Evolutionary conservation across 2,329 filamentous ascomycete species (phyloP).

Genomic region (Trichoderma aggressivum): DNA sequence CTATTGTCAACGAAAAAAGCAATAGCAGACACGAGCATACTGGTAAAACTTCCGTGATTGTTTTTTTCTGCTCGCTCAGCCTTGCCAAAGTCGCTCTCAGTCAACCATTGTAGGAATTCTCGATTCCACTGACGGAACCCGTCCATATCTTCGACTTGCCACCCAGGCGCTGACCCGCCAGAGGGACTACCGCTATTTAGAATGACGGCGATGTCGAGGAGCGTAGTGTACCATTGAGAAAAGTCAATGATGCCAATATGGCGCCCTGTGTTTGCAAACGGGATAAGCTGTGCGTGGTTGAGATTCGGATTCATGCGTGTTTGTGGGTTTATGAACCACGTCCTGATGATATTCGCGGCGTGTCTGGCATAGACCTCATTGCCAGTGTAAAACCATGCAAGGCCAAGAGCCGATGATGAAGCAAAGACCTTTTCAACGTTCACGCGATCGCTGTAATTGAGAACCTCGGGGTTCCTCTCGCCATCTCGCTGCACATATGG

Average conservation of each 20-base stretch:
- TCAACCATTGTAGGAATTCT: conserved; percentile 10
- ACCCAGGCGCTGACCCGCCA: neutral
- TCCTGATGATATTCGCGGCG: conserved; percentile 7
- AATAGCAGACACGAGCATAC: conserved; percentile 12
- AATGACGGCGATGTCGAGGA: conserved; percentile 4
- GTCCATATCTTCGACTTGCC: neutral
- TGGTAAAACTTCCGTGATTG: conserved; percentile 12
- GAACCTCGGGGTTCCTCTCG: conserved; percentile 13
- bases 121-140: conserved; percentile 13
- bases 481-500: conserved; percentile 16
- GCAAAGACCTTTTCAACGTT: conserved; percentile 13
- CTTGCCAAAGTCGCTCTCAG: conserved; percentile 12
- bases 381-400: conserved; percentile 17
- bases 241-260: conserved; percentile 16
- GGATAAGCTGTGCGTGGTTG: conserved; percentile 16
- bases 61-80: conserved; percentile 9
- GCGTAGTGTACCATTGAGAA: conserved; percentile 11
- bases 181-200: neutral
- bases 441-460: conserved; percentile 13
- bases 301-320: conserved; percentile 17
- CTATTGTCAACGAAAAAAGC: conserved; percentile 6
- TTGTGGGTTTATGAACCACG: conserved; percentile 11
- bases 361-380: conserved; percentile 5
- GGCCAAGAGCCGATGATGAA: conserved; percentile 9
- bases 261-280: conserved; percentile 7